Conservation (phyloP, 176 grass and related monocot species). For the barley (Hordeum vulgare) region DNA sequence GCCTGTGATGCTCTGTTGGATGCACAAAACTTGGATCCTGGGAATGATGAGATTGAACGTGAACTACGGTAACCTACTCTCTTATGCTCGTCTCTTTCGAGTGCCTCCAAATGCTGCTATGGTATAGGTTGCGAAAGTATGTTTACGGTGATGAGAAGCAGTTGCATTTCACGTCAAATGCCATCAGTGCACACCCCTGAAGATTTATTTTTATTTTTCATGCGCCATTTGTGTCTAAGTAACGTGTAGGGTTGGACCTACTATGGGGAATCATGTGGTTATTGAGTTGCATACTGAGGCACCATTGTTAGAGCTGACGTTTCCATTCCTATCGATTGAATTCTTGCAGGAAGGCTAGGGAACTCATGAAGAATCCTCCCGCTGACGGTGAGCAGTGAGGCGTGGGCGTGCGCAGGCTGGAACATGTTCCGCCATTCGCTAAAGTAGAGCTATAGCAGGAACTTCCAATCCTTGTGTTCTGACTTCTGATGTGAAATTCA, state of each 20-base stretch:
- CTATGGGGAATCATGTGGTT: not conserved
- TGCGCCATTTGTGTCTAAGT: not conserved
- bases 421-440: not conserved
- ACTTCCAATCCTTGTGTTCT: not conserved
- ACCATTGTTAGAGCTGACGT: conserved; percentile 15
- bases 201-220: not conserved
- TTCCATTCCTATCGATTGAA: not conserved
- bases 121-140: not conserved
- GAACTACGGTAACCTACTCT: not conserved
- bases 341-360: conserved; percentile 8
- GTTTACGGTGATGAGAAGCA: not conserved
- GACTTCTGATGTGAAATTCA: not conserved
- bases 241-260: not conserved
- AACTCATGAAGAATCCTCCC: not conserved
- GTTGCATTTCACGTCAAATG: not conserved
- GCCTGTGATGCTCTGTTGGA: not conserved
- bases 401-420: not conserved
- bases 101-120: not conserved
- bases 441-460: not conserved
- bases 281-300: not conserved
- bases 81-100: not conserved
- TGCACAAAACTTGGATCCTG: not conserved
- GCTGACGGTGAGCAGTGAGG: not conserved
- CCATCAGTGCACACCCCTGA: not conserved
- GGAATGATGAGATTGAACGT: not conserved